phyloP scores from a whole-genome alignment of 202 grass and related monocot genomes.

The Bolboschoenoplectus hybrid region DNA sequence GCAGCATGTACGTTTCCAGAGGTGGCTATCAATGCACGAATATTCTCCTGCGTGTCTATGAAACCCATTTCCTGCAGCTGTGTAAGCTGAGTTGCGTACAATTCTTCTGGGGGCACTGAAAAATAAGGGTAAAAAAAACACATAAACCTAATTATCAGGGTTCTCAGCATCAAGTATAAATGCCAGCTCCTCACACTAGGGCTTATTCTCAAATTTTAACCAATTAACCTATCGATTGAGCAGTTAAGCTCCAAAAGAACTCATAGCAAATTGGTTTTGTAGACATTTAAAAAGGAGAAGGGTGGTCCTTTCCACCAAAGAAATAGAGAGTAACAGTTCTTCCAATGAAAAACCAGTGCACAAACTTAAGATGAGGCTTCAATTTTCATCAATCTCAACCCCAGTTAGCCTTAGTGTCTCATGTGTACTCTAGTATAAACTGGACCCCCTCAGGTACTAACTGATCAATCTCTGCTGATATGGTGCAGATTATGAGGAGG shows the following conservation, averaged over 20 bases:
- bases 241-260: neutral
- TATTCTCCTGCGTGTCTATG: conserved; percentile 75
- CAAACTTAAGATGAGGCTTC: neutral
- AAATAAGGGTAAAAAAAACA: conserved; percentile 22
- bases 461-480: neutral
- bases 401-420: neutral
- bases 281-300: neutral
- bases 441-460: neutral
- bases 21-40: conserved; percentile 73
- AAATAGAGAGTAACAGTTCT: neutral
- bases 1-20: conserved; percentile 85
- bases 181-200: neutral
- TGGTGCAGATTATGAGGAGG: neutral
- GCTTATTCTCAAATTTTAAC: neutral
- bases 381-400: neutral
- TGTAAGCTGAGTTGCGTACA: conserved; percentile 78
- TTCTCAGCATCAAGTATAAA: neutral
- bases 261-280: neutral
- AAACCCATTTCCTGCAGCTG: conserved; percentile 94
- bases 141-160: neutral
- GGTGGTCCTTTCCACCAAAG: neutral
- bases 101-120: conserved; percentile 85
- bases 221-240: neutral
- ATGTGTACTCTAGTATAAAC: neutral
- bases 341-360: neutral